Conservation (phyloP, 108 stramenopile species). For the Mediolabrus comicus region DNA sequence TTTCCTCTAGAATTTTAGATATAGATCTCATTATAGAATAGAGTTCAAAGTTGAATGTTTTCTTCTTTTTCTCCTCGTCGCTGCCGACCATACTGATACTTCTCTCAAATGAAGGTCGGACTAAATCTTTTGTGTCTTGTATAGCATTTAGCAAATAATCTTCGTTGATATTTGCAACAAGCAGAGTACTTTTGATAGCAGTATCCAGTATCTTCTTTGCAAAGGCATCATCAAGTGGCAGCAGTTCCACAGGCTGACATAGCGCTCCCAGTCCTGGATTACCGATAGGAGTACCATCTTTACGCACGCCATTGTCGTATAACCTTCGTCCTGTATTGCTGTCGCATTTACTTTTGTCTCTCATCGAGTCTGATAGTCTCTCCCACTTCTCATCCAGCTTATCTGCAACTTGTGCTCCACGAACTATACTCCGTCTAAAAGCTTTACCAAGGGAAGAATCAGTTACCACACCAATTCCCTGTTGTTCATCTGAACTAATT, state of each 20-base stretch:
- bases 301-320: conserved; percentile 60
- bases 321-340: conserved; percentile 45
- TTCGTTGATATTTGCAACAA: conserved; percentile 8
- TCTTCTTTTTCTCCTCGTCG: conserved; percentile 40
- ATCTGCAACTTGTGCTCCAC: conserved; percentile 54
- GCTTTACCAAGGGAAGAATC: conserved; percentile 43
- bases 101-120: conserved; percentile 55
- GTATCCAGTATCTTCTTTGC: conserved; percentile 23
- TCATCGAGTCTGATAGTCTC: conserved; percentile 36
- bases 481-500: conserved; percentile 12
- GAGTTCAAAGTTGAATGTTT: conserved; percentile 44
- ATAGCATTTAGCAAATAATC: conserved; percentile 21
- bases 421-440: conserved; percentile 40
- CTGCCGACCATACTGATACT: conserved; percentile 16
- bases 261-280: conserved; percentile 61
- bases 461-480: conserved; percentile 53
- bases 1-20: conserved; percentile 20
- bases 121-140: conserved; percentile 36
- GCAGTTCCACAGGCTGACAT: conserved; percentile 43
- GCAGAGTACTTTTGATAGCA: conserved; percentile 20
- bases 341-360: conserved; percentile 61
- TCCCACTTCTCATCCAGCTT: conserved; percentile 57
- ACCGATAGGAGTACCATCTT: conserved; percentile 59
- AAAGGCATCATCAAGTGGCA: conserved; percentile 25
- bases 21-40: conserved; percentile 54